Evolutionary conservation across 2,329 filamentous ascomycete species (phyloP).

Genomic region (Penicillium corylophilum): DNA sequence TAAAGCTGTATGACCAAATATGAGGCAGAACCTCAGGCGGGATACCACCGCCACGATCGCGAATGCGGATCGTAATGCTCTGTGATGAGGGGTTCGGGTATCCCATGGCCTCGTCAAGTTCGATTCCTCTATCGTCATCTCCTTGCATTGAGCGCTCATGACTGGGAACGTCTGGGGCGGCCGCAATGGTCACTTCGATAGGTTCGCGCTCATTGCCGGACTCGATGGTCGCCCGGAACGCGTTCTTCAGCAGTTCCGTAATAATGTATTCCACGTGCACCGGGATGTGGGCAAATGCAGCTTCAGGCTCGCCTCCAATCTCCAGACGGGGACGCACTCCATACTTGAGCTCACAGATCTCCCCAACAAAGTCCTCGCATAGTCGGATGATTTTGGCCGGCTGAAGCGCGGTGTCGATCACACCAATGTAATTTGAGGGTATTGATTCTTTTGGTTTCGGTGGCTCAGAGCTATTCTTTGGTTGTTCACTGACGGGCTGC

Average conservation of each 20-base stretch:
- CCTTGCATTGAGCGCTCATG: constrained; percentile 28
- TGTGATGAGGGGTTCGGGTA: constrained; percentile 55
- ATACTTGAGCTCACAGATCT: constrained; percentile 96
- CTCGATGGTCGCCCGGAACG: constrained; percentile 90
- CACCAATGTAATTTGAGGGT: constrained; percentile 73
- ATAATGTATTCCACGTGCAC: constrained; percentile 97
- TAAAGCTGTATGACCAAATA: constrained; percentile 97
- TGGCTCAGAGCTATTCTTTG: constrained; percentile 22
- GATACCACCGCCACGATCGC: constrained; percentile 93
- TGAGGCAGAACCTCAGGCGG: constrained; percentile 76
- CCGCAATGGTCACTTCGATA: constrained; percentile 88
- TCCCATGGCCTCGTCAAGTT: constrained; percentile 34
- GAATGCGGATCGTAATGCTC: constrained; percentile 90
- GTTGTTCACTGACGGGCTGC: constrained; percentile 67
- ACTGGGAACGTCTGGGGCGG: constrained; percentile 54
- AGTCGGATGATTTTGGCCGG: constrained; percentile 78
- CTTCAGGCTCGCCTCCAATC: constrained; percentile 81
- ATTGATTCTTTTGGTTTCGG: constrained; percentile 8
- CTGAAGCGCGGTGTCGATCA: constrained; percentile 86
- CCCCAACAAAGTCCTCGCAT: constrained; percentile 87
- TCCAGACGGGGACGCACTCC: constrained; percentile 77
- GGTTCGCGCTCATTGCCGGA: constrained; percentile 75
- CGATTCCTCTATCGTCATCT: constrained; percentile 33
- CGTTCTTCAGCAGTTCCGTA: constrained; percentile 94
- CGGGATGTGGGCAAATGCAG: constrained; percentile 90